A percentile compares a stretch with the other conserved stretches of the same genome.
phyloP scores from a whole-genome alignment of 2,329 filamentous ascomycete genomes.

The Cladosporium austrohemisphaericum region DNA sequence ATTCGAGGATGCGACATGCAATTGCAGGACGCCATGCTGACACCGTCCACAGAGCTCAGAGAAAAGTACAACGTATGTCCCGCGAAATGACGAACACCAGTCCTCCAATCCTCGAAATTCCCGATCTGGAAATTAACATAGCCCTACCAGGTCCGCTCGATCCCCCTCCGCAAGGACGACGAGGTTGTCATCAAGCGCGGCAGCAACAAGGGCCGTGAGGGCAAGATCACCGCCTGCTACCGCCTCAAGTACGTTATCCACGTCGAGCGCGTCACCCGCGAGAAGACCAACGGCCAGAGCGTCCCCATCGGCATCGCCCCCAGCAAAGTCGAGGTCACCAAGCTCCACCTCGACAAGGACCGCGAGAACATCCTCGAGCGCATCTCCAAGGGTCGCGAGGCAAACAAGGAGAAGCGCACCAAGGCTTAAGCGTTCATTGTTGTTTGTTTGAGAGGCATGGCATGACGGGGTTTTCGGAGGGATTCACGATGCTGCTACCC shows the following conservation, averaged over 20 bases:
- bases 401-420: conserved; percentile 56
- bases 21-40: conserved; percentile 23
- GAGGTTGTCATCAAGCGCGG: conserved; percentile 83
- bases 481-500: conserved; percentile 12
- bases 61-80: conserved; percentile 90
- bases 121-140: conserved; percentile 18
- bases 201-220: conserved; percentile 94
- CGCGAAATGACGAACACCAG: background rate
- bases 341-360: conserved; percentile 98
- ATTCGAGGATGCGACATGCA: too few species aligned
- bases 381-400: conserved; percentile 76
- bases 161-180: conserved; percentile 93
- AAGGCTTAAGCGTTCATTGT: conserved; percentile 15
- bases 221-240: conserved; percentile 97
- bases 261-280: conserved; percentile 92
- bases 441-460: conserved; percentile 14
- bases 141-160: conserved; percentile 71
- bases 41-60: conserved; percentile 61
- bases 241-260: conserved; percentile 97
- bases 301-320: conserved; percentile 92
- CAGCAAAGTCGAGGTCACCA: conserved; percentile 96
- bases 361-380: conserved; percentile 83
- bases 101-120: background rate
- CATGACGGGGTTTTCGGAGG: conserved; percentile 12
- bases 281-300: conserved; percentile 96